These are phyloP conservation scores for Corylus avellana DNA, from an alignment of 306 rosid genomes.

Conservation along the genomic window DNA sequence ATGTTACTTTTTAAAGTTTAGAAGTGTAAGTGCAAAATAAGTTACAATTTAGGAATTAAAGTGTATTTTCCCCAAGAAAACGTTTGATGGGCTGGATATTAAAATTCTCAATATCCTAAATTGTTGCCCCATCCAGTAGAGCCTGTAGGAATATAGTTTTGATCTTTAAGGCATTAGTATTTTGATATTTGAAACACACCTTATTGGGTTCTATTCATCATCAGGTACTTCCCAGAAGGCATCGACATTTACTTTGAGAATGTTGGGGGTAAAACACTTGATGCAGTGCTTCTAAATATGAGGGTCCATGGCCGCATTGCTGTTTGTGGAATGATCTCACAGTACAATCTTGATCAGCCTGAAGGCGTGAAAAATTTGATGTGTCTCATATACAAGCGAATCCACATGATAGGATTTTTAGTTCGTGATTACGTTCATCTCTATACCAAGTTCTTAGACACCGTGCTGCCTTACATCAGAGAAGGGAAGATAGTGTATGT, in stretches of 20 bases:
- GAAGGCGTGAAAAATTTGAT: constrained; percentile 55
- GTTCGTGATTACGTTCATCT: constrained; percentile 35
- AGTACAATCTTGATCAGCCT: constrained; percentile 55
- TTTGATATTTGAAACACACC: no score
- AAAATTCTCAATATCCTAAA: neutral
- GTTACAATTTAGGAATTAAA: no score
- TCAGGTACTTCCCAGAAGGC: constrained; percentile 61
- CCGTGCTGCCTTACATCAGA: neutral
- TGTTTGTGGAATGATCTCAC: constrained; percentile 60
- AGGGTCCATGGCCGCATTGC: constrained; percentile 49
- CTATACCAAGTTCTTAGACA: neutral
- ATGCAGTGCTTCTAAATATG: constrained; percentile 63
- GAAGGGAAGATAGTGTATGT: neutral
- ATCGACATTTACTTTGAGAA: constrained; percentile 74
- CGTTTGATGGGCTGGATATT: no score
- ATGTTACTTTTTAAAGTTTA: no score
- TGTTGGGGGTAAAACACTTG: constrained; percentile 70
- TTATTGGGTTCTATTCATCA: neutral
- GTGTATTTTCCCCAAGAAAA: no score
- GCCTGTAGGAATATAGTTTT: neutral
- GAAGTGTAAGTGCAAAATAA: no score
- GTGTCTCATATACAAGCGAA: constrained; percentile 33
- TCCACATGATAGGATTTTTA: constrained; percentile 50
- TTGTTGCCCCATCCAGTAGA: neutral
- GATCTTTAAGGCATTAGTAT: no score